These are phyloP conservation scores for Erodium moschatum DNA, from an alignment of 441 rosid species.

Conservation along the genomic window DNA sequence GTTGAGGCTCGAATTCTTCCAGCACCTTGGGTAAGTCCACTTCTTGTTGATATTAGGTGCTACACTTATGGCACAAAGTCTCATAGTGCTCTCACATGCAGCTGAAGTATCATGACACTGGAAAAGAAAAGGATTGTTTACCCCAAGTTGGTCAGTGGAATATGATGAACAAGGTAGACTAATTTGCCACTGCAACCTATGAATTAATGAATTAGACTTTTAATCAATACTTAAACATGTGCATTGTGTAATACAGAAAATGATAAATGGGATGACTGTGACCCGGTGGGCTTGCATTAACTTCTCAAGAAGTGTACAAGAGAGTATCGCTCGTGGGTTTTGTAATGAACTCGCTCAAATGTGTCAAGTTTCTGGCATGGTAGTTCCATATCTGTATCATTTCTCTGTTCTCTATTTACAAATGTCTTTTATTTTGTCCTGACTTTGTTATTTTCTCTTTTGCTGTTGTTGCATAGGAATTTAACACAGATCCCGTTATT, in stretches of 20 bases:
- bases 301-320: slow-evolving; percentile 91
- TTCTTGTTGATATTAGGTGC: background rate
- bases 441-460: slow-evolving; percentile 6
- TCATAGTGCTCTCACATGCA: slow-evolving; percentile 26
- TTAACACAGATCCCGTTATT: slow-evolving; percentile 78
- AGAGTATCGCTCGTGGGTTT: slow-evolving; percentile 75
- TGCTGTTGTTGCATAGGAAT: slow-evolving; percentile 43
- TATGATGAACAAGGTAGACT: slow-evolving; percentile 90
- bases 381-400: slow-evolving; percentile 21
- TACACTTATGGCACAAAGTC: slow-evolving; percentile 8
- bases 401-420: slow-evolving; percentile 8
- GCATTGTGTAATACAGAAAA: slow-evolving; percentile 43
- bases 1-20: slow-evolving; percentile 97
- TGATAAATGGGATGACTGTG: slow-evolving; percentile 94
- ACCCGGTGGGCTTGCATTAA: slow-evolving; percentile 91
- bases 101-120: slow-evolving; percentile 96
- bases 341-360: slow-evolving; percentile 87
- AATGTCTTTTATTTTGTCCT: background rate
- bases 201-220: background rate
- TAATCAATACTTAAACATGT: background rate
- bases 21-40: slow-evolving; percentile 77
- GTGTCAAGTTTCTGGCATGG: slow-evolving; percentile 99
- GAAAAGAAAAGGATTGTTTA: slow-evolving; percentile 88
- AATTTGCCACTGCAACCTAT: background rate
- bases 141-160: slow-evolving; percentile 99